These are phyloP conservation scores for Acmispon strigosus DNA, from an alignment of 306 rosid genomes.

Conservation along the genomic window DNA sequence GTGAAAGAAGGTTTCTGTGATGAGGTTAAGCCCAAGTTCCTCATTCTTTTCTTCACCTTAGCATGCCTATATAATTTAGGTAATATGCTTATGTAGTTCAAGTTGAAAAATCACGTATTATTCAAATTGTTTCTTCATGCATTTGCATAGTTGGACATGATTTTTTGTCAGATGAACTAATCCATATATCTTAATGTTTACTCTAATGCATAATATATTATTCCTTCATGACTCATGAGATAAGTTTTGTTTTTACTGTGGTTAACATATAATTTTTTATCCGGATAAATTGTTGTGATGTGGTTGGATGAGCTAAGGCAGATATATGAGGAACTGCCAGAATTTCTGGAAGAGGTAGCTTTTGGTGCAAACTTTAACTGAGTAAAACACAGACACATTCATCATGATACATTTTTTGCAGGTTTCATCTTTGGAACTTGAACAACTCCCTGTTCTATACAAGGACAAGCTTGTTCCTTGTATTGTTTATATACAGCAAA, in stretches of 20 bases:
- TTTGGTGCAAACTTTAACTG: conserved; percentile 23
- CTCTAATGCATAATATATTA: not conserved
- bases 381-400: not conserved
- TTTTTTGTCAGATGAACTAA: conserved; percentile 10
- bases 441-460: conserved; percentile 49
- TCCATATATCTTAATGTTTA: not conserved
- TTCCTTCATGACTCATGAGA: conserved; percentile 18
- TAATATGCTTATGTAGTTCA: not conserved
- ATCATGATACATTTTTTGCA: conserved; percentile 30
- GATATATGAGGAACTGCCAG: conserved; percentile 91
- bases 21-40: conserved; percentile 52
- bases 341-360: conserved; percentile 77
- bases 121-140: conserved; percentile 1
- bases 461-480: conserved; percentile 55
- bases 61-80: conserved; percentile 15
- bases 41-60: conserved; percentile 24
- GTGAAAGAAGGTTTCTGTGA: conserved; percentile 95
- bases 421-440: conserved; percentile 77
- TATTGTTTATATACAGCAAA: conserved; percentile 85
- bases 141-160: conserved; percentile 7
- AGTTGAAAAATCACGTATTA: not conserved
- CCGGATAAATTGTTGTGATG: conserved; percentile 19
- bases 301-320: conserved; percentile 98
- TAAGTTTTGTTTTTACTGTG: conserved; percentile 11
- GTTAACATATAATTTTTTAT: conserved; percentile 2